These are phyloP conservation scores for Kernera saxatilis DNA, from an alignment of 345 rosid species.

Conservation along the genomic window DNA sequence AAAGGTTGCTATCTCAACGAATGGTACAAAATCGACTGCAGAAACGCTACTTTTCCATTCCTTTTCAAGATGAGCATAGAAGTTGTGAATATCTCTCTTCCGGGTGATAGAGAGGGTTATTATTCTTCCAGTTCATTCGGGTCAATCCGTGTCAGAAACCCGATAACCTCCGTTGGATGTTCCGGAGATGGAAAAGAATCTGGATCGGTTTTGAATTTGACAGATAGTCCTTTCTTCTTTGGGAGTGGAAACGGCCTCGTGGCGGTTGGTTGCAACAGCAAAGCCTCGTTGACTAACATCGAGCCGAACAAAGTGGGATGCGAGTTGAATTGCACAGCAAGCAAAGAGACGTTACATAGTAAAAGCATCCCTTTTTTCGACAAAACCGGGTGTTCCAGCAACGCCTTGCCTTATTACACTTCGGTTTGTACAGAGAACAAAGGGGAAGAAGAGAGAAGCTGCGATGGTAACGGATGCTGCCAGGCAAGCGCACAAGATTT, in stretches of 20 bases:
- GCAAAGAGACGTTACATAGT: background rate
- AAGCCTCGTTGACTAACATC: background rate
- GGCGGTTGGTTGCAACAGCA: constrained; percentile 32
- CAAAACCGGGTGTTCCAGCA: background rate
- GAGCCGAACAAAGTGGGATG: constrained; percentile 14
- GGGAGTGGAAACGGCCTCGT: constrained; percentile 6
- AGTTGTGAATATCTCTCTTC: constrained; percentile 8
- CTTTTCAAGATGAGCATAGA: background rate
- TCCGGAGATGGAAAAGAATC: background rate
- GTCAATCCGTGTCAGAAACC: background rate
- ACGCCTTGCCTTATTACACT: background rate
- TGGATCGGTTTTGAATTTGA: background rate
- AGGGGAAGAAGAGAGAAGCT: background rate
- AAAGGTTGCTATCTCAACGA: constrained; percentile 6
- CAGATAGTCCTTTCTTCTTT: background rate
- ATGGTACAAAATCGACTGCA: background rate
- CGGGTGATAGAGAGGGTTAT: no score
- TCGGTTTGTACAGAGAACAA: background rate
- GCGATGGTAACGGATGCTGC: constrained; percentile 35
- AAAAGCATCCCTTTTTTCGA: background rate
- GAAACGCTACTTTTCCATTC: background rate
- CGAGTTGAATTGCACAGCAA: constrained; percentile 23
- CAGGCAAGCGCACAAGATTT: background rate
- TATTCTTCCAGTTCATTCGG: no score
- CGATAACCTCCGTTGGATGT: background rate